Percentiles rank a stretch among this genome's conserved stretches.
phyloP scores from a whole-genome alignment of 805 yeast genomes.

The Nakazawaea peltata region DNA sequence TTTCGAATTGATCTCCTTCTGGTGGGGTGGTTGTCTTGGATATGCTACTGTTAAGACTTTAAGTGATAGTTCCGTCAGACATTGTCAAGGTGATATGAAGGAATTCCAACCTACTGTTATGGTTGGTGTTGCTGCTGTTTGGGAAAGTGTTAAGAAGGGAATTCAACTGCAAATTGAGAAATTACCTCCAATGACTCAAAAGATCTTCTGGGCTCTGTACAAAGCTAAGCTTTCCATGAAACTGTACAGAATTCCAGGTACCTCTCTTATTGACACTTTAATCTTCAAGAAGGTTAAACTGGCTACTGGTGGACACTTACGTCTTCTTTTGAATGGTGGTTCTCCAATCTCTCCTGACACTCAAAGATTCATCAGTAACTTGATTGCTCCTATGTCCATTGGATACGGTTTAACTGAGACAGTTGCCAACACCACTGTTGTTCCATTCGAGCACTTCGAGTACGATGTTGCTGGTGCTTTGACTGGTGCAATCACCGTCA shows the following conservation, averaged over 20 bases:
- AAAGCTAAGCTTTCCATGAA: conserved; percentile 60
- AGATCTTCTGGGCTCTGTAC: conserved; percentile 84
- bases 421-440: conserved; percentile 75
- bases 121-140: conserved; percentile 99
- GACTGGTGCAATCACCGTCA: conserved; percentile 76
- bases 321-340: conserved; percentile 79
- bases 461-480: conserved; percentile 77
- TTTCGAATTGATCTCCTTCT: conserved; percentile 69
- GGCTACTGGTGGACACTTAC: conserved; percentile 90
- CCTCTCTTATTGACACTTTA: conserved; percentile 56
- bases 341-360: conserved; percentile 80
- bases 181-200: conserved; percentile 60
- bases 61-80: conserved; percentile 70
- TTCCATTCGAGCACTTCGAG: conserved; percentile 59
- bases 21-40: conserved; percentile 89
- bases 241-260: conserved; percentile 67
- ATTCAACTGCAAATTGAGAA: conserved; percentile 66
- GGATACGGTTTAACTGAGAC: conserved; percentile 98
- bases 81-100: conserved; percentile 83
- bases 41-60: conserved; percentile 91
- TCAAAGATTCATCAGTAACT: conserved; percentile 68
- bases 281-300: conserved; percentile 83
- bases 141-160: conserved; percentile 95
- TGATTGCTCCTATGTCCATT: conserved; percentile 78
- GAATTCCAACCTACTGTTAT: conserved; percentile 85